Conservation (phyloP, 2,329 filamentous ascomycete species). For the Sclerotinia spermophila region DNA sequence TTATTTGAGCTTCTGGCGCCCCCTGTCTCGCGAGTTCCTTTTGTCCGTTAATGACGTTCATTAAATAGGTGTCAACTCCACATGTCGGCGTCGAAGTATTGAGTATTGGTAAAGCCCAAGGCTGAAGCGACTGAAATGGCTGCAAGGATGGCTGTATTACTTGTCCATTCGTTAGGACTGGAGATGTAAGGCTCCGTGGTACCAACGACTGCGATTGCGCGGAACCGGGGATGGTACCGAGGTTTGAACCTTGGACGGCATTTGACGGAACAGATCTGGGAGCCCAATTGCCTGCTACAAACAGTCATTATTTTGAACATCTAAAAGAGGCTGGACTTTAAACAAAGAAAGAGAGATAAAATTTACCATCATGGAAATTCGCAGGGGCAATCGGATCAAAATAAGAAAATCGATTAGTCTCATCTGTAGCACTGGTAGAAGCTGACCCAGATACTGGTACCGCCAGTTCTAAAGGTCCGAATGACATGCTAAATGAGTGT, state of each 20-base stretch:
- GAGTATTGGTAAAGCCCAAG: slow-evolving; percentile 38
- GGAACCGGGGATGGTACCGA: background rate
- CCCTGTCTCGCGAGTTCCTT: slow-evolving; percentile 36
- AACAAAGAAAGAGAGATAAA: background rate
- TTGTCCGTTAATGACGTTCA: slow-evolving; percentile 40
- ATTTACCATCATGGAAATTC: slow-evolving; percentile 11
- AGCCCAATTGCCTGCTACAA: slow-evolving; percentile 13
- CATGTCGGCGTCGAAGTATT: slow-evolving; percentile 35
- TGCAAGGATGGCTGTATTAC: background rate
- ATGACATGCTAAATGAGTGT: slow-evolving; percentile 1
- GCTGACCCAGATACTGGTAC: background rate
- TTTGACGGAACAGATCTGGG: slow-evolving; percentile 5
- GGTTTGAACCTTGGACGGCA: background rate
- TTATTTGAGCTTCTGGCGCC: slow-evolving; percentile 33
- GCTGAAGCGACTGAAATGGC: background rate
- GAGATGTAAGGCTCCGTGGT: background rate
- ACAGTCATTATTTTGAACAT: background rate
- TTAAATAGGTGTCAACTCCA: slow-evolving; percentile 39
- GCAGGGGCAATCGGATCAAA: background rate
- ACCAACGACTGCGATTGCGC: background rate
- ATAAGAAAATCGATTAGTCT: slow-evolving; percentile 3
- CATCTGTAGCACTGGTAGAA: slow-evolving; percentile 6
- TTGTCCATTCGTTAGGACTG: background rate
- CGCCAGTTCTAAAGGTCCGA: background rate
- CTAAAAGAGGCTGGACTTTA: background rate